Evolutionary conservation across 345 rosid genomes (phyloP), one percentile per base, ranked within the genome.

Genomic region (Sisymbrium altissimum): DNA sequence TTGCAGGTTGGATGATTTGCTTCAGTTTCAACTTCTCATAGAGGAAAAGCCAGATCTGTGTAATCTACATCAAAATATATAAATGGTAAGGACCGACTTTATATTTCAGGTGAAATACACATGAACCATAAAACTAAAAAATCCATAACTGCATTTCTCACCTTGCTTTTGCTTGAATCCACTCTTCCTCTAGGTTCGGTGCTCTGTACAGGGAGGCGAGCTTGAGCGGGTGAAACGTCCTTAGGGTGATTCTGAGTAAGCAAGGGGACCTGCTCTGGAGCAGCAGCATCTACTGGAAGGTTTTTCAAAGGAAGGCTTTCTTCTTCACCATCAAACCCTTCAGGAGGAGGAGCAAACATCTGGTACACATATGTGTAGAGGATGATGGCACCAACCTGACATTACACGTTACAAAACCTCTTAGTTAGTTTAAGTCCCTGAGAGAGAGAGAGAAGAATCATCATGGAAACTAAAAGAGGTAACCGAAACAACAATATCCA

Each of bases 311-410:
- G 88, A 81, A 86, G 86, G 72, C 19, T 62, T 10, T 49, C 74
- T 10, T 84, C 91, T 33, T 86, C 72, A 67, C 84, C 79, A 82
- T 89, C 94, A 72, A 91, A 85, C 44, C 98, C 99, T 84, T 86
- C 97, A 0, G 96, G 88, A 66, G 99, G 99, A 66, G 98, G 98
- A 17, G 97, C 84, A 73, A 89, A 64, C 99, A 96, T 96, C 30
- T 88, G 68, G 81, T 90, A 96, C 56, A 96, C 99, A 61, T 92
- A 96, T 6, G 99, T 90, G 82, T 96, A 92, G 53, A 96, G 85
- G 81, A 92, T 86, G 67, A 96, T 96, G 29, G 99, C 99, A 55
- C 99, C 99, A 74, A 96, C 99, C 99, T 96, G 73, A 76, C 53
- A 82, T 44, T 23, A 68, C 80, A 80, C 7, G 54, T 56, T 18